Evolutionary conservation across 306 rosid genomes (phyloP), one percentile per base, ranked within the genome.

Genomic region (Acmispon strigosus): DNA sequence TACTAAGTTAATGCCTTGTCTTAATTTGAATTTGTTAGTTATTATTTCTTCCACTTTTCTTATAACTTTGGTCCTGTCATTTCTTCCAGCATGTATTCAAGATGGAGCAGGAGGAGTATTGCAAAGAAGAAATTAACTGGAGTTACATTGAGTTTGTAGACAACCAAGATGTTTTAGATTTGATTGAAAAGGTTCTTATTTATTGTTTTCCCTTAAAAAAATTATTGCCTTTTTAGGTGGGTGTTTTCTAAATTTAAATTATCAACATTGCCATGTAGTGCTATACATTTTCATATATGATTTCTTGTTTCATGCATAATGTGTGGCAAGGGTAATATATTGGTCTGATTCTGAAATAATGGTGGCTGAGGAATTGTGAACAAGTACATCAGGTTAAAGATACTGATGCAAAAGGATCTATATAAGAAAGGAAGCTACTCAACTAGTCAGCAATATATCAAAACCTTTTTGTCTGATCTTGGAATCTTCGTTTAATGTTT

Each of bases 51-150:
- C 42, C 41, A 10, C n/a, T 15, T 61, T 34, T 79, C 54, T 62
- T 47, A 32, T 75, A 60, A 45, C 64, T 76, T 47, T 56, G 68
- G 14, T 66, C 66, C 8, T 11, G 60, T 39, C 27, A 45, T 65
- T 81, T 69, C 39, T 74, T 83, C 72, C 92, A 94, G 99, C 99
- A 94, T 77, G 99, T 94, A 34, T 94, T 94, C 85, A 94, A 94
- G 85, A 94, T 94, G 99, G 97, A 94, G 84, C 97, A 94, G 85
- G 97, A 94, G 57, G 99, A 94, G 81, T 94, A 94, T 78, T 80
- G 96, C 65, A 94, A 79, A 83, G 99, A 94, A 85, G 88, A 89
- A 86, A 94, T 94, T 66, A 85, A 91, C 83, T 94, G 99, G 99
- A 94, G 99, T 84, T 94, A 94, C 78, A 94, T 94, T 81, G 97